Base-by-base conservation (phyloP, 352 stramenopile genomes). In the Pythium inflatum region DNA sequence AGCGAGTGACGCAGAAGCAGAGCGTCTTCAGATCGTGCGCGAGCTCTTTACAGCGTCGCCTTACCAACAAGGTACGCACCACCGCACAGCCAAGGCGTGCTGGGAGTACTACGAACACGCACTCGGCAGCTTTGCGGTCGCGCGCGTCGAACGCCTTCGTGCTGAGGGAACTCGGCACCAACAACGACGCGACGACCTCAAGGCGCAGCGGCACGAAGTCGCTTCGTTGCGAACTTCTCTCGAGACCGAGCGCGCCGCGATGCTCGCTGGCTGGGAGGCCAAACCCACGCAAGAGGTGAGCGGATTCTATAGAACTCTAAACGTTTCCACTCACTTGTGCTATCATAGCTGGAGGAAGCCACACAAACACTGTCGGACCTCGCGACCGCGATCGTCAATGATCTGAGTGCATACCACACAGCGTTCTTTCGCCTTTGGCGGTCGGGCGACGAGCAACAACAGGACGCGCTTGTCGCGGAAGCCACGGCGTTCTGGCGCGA, bases 401-500 rank as follows among this genome's bases (percentile, higher is more conserved):
- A 3, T 25, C 16, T 54, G 1, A 22, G 46, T 5, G 14, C 20
- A 12, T 54, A 54, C 25, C 46, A 22, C 25, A 54, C 25, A 4
- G 6, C 46, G 46, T 54, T 54, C 22, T 54, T 54, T 28, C 18
- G 22, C 22, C 28, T 25, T 4, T 54, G 22, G 20, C 28, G 46
- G 46, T 16, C 9, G 12, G 46, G 22, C n/a, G 46, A 54, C 25
- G 46, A 28, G 2, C 18, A 16, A 1, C n/a, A 30, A 8, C 46
- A 22, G 18, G 18, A 22, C 3, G n/a, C 22, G 46, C 12, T 54
- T 28, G 18, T 28, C 46, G 6, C 46, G 0, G 56, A 63, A 24
- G 36, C 41, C 40, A 43, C 38, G 2, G 20, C 56, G 25, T 63
- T 63, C 14, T 63, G 56, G 56, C 20, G 27, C 30, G 13, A 34